Percentiles rank a stretch among this genome's conserved stretches.
Conservation (phyloP, 192 early-diverging fungal species). For the Coemansia interrupta region DNA sequence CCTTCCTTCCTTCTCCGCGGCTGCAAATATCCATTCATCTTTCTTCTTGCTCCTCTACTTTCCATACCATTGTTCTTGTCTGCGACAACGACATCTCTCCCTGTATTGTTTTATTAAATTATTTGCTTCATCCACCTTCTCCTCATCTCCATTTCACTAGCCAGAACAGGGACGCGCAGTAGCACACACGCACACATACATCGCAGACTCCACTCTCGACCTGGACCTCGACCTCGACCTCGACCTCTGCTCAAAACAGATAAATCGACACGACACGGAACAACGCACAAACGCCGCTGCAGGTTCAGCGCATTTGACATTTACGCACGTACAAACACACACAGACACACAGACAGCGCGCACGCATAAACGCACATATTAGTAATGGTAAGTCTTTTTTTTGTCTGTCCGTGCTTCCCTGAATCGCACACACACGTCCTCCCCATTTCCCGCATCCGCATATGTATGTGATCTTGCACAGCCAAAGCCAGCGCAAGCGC, state of each 20-base stretch:
- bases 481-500: background rate
- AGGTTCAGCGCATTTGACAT: conserved; percentile 4
- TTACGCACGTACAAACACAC: background rate
- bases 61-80: conserved; percentile 10
- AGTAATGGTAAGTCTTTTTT: no score
- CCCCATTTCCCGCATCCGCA: no score
- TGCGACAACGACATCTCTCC: conserved; percentile 4
- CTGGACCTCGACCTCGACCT: no score
- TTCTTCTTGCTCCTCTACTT: background rate
- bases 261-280: background rate
- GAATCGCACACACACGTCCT: background rate
- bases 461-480: no score
- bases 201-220: no score
- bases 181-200: background rate
- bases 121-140: background rate
- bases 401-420: background rate
- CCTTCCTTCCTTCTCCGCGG: background rate
- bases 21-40: background rate
- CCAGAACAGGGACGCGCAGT: conserved; percentile 7
- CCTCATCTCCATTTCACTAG: background rate
- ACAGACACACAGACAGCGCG: background rate
- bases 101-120: background rate
- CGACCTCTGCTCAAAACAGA: no score
- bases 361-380: background rate
- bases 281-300: conserved; percentile 2